Conservation (phyloP, 305 asterid species). For the Plantago rigida region DNA sequence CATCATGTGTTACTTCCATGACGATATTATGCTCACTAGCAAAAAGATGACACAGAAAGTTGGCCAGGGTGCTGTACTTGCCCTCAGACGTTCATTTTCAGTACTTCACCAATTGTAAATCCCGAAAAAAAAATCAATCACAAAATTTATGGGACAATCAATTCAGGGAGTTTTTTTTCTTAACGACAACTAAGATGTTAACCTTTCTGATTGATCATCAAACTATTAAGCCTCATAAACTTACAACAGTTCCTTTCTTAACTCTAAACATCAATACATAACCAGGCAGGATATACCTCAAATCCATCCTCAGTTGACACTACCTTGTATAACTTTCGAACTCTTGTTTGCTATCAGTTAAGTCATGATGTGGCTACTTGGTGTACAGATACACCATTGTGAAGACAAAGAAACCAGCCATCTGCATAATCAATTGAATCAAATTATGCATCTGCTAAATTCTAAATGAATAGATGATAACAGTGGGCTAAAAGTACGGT, state of each 20-base stretch:
- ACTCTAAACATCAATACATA: not conserved
- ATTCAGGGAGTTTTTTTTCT: not conserved
- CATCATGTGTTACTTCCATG: not conserved
- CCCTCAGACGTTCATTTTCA: not conserved
- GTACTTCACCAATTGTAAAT: not conserved
- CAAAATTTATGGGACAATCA: not conserved
- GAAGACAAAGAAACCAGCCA: constrained; percentile 75
- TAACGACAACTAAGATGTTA: not conserved
- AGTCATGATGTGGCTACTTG: constrained; percentile 37
- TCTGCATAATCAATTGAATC: constrained; percentile 37
- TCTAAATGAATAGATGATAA: not conserved
- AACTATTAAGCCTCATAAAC: not conserved
- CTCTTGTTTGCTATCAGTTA: not conserved
- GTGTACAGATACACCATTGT: constrained; percentile 57
- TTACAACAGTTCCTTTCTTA: not conserved
- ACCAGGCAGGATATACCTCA: not conserved
- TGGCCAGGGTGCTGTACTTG: not conserved
- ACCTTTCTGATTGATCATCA: not conserved
- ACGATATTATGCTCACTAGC: not conserved
- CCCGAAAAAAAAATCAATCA: too few species aligned
- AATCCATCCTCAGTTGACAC: not conserved
- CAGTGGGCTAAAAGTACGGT: not conserved
- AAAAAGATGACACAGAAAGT: not conserved
- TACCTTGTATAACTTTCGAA: not conserved
- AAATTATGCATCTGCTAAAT: constrained; percentile 9